Evolutionary conservation across 176 grass and related monocot genomes (phyloP).

Genomic region (Phyllostachys edulis): DNA sequence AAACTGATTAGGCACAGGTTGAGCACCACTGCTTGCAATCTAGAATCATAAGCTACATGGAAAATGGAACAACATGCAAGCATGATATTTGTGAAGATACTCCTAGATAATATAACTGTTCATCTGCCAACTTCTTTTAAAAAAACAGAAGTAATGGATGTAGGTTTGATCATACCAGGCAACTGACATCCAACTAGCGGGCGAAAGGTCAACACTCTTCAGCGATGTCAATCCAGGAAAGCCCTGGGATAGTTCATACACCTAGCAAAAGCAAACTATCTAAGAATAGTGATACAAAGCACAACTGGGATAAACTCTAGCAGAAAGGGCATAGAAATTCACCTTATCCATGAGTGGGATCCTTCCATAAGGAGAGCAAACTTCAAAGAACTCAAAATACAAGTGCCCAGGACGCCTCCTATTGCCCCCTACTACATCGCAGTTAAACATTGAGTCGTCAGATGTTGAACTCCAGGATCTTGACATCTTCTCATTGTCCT

Average conservation of each 20-base stretch:
- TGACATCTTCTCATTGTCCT: constrained; percentile 59
- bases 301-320: neutral
- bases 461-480: constrained; percentile 54
- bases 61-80: neutral
- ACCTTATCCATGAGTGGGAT: constrained; percentile 85
- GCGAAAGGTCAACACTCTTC: constrained; percentile 72
- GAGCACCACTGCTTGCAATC: neutral
- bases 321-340: constrained; percentile 17
- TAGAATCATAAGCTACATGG: constrained; percentile 6
- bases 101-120: neutral
- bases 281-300: constrained; percentile 1
- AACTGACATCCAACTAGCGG: constrained; percentile 94
- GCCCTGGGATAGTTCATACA: constrained; percentile 65
- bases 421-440: constrained; percentile 30
- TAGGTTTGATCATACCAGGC: constrained; percentile 67
- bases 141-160: constrained; percentile 2
- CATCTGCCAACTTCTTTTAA: constrained; percentile 4
- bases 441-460: constrained; percentile 48
- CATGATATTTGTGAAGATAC: constrained; percentile 8
- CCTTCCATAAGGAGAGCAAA: constrained; percentile 72
- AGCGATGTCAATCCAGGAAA: constrained; percentile 66
- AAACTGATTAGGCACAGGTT: neutral
- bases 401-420: constrained; percentile 51
- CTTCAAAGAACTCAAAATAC: constrained; percentile 85
- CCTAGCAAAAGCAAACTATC: constrained; percentile 31